These are phyloP conservation scores for Miscanthus lutarioriparius DNA, from an alignment of 176 grass and related monocot species.

Conservation along the genomic window DNA sequence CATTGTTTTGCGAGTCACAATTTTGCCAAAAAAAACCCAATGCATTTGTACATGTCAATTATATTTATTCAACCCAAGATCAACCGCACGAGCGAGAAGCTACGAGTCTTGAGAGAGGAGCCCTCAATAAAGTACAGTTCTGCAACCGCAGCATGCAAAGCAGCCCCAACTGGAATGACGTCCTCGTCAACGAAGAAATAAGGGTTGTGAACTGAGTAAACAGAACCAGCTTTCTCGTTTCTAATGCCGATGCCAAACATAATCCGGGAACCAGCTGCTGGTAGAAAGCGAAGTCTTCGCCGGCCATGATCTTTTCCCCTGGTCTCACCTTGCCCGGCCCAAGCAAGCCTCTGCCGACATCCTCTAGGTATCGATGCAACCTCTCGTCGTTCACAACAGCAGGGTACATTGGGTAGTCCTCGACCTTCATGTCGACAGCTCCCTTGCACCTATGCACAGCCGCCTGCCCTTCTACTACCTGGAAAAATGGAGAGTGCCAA, in stretches of 20 bases:
- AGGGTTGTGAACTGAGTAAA: conserved; percentile 61
- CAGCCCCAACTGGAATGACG: conserved; percentile 65
- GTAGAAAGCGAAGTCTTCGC: conserved; percentile 94
- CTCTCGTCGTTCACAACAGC: conserved; percentile 75
- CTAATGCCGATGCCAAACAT: conserved; percentile 68
- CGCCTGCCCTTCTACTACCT: conserved; percentile 89
- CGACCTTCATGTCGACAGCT: conserved; percentile 25
- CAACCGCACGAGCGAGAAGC: neutral
- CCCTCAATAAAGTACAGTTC: conserved; percentile 57
- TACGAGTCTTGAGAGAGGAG: neutral
- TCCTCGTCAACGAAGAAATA: conserved; percentile 83
- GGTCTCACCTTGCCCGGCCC: conserved; percentile 67
- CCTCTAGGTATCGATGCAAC: conserved; percentile 65
- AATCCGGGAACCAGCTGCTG: conserved; percentile 73
- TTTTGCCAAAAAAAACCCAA: neutral
- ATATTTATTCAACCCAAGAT: neutral
- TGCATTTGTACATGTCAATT: neutral
- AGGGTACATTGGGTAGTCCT: conserved; percentile 65
- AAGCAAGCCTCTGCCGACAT: conserved; percentile 52
- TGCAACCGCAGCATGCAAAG: conserved; percentile 58
- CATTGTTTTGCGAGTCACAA: neutral
- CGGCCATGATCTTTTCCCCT: conserved; percentile 81
- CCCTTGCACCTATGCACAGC: conserved; percentile 71
- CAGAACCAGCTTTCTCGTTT: conserved; percentile 59
- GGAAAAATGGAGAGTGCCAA: neutral